These are phyloP conservation scores for Fusarium camptoceras DNA, from an alignment of 2,329 filamentous ascomycete species.

Conservation along the genomic window DNA sequence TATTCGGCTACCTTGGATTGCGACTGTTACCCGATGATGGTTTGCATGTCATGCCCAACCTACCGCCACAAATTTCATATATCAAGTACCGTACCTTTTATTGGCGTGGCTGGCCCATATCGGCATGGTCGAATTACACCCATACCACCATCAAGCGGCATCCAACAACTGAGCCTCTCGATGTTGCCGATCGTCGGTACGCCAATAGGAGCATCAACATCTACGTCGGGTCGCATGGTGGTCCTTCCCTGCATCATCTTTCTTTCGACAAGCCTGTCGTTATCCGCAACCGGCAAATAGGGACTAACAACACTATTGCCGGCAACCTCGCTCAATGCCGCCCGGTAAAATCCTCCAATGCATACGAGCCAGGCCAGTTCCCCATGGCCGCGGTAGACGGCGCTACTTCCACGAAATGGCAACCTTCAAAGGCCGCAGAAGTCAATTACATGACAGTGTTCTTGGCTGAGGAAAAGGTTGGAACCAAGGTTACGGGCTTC, in stretches of 20 bases:
- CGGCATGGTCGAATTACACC: not conserved
- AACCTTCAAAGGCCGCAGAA: not conserved
- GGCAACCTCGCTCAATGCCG: slow-evolving; percentile 6
- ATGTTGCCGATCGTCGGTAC: not conserved
- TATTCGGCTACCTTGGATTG: slow-evolving; percentile 2
- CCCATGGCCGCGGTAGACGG: not conserved
- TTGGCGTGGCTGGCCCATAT: slow-evolving; percentile 8
- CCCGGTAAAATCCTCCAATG: not conserved
- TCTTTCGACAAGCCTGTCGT: not conserved
- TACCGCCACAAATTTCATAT: not conserved
- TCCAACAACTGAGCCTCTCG: not conserved
- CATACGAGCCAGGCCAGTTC: not conserved
- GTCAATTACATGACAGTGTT: not conserved
- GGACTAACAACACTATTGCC: not conserved
- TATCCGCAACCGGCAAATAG: not conserved
- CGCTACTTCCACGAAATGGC: slow-evolving; percentile 5
- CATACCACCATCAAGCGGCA: not conserved
- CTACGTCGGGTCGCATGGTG: not conserved
- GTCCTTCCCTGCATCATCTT: not conserved
- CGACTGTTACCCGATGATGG: not conserved
- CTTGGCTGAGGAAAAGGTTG: not conserved
- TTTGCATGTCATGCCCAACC: not conserved
- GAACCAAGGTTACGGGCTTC: not conserved
- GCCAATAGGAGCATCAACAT: not conserved
- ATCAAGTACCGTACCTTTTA: not conserved